Conservation (phyloP, 148 eudicot genomes). For the Camellia granthamiana region DNA sequence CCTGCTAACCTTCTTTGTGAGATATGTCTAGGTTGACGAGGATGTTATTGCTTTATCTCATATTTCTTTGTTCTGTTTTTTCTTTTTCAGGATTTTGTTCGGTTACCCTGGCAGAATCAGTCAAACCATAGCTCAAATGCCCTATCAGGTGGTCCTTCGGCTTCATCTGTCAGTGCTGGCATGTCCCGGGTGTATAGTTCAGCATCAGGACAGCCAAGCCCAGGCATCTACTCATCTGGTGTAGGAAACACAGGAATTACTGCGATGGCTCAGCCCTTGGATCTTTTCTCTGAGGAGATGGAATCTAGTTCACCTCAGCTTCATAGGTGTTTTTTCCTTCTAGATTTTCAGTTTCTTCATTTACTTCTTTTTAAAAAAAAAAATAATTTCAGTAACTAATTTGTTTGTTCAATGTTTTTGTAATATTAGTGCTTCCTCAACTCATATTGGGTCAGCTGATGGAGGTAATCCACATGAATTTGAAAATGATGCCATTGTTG, state of each 20-base stretch:
- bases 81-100: conserved; percentile 72
- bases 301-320: conserved; percentile 49
- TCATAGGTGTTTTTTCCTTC: conserved; percentile 45
- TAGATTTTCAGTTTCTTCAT: conserved; percentile 4
- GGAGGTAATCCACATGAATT: conserved; percentile 38
- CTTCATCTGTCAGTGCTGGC: conserved; percentile 49
- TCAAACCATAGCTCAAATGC: conserved; percentile 54
- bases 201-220: conserved; percentile 57
- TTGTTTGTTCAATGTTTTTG: conserved; percentile 1
- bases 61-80: not conserved
- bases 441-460: conserved; percentile 46
- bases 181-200: conserved; percentile 46
- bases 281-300: conserved; percentile 64
- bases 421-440: conserved; percentile 45
- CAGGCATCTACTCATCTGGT: conserved; percentile 58
- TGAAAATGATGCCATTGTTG: conserved; percentile 48
- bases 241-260: conserved; percentile 52
- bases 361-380: not conserved
- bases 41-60: not conserved
- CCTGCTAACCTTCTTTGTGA: not conserved
- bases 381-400: not conserved
- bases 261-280: conserved; percentile 51
- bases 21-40: not conserved
- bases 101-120: conserved; percentile 88
- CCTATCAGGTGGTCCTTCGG: conserved; percentile 42